Conservation (phyloP, 192 early-diverging fungal species). For the Dissophora globulifera region DNA sequence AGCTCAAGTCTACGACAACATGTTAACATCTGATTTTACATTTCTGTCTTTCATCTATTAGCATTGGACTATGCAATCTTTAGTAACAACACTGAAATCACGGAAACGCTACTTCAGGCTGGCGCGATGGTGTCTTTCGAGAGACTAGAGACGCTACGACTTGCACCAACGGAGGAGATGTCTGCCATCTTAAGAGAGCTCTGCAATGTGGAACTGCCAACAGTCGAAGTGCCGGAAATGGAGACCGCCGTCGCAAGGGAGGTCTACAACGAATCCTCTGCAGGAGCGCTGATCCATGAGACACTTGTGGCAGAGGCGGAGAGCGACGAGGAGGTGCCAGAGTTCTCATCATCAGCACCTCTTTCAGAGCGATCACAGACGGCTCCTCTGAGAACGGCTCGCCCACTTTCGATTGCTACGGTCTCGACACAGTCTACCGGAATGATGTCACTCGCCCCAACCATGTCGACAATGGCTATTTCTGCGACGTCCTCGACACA, state of each 20-base stretch:
- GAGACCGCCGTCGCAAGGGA: not conserved
- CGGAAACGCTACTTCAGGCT: slow-evolving; percentile 18
- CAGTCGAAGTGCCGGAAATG: not conserved
- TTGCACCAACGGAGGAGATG: slow-evolving; percentile 28
- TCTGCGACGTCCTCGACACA: slow-evolving; percentile 36
- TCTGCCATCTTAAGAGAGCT: slow-evolving; percentile 9
- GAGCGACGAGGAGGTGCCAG: not conserved
- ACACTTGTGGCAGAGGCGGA: slow-evolving; percentile 15
- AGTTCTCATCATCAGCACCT: slow-evolving; percentile 1
- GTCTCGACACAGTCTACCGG: slow-evolving; percentile 37
- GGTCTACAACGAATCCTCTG: slow-evolving; percentile 27
- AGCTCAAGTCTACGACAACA: too few species aligned
- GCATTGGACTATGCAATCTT: slow-evolving; percentile 51
- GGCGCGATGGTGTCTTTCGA: slow-evolving; percentile 39
- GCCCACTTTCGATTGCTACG: slow-evolving; percentile 33
- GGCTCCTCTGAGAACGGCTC: not conserved
- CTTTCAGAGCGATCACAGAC: not conserved
- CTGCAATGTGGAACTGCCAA: slow-evolving; percentile 12
- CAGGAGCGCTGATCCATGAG: slow-evolving; percentile 16
- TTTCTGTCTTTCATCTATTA: slow-evolving; percentile 5
- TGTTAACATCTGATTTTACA: too few species aligned
- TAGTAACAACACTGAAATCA: slow-evolving; percentile 36
- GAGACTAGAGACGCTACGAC: slow-evolving; percentile 1
- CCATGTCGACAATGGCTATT: slow-evolving; percentile 44
- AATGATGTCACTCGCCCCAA: slow-evolving; percentile 42